Base-by-base conservation (phyloP, 129 eudicot species). In the Pittosporum tobira region DNA sequence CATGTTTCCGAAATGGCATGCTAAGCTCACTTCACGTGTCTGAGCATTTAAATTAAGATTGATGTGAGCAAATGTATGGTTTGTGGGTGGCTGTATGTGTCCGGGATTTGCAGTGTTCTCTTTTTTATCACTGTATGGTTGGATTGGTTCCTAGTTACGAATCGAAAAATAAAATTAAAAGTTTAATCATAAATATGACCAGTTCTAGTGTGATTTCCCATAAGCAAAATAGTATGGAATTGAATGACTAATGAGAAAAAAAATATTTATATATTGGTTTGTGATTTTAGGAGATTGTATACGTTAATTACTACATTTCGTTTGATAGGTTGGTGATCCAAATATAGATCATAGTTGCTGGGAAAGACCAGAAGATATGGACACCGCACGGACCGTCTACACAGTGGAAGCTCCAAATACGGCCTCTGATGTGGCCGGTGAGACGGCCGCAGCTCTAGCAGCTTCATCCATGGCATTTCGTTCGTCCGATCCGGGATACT, bases 281-380 rank as follows among this genome's bases (percentile, higher is more conserved):
- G 40, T 34, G 40, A 34, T 34, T 34, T 34, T 34, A 1, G 10
- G 37, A 1, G 37, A 34, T 1, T 55, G 25, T 55, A 27, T 36
- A 31, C 31, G 11, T 12, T 30, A n/a, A n/a, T n/a, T n/a, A n/a
- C n/a, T n/a, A n/a, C n/a, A 61, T 61, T 29, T 48, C n/a, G 46
- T 26, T 46, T 66, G 40, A 40, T 68, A 90, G 98, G 87, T 90
- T 48, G 99, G 99, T 28, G 84, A 91, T 56, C 94, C 96, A 4
- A 56, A 42, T 61, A 66, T 12, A 4, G 99, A 91, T 65, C 99
- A 91, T 64, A 83, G 72, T 50, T 86, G 99, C 71, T 91, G 99
- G 99, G 99, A 91, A 63, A 80, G 99, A 66, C 94, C 99, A 15
- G 99, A 91, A 65, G 99, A 91, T 55, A 91, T 91, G 99, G 99